These are phyloP conservation scores for Heterobasidion occidentale DNA, from an alignment of 1,284 basidiomycete genomes.

Conservation along the genomic window DNA sequence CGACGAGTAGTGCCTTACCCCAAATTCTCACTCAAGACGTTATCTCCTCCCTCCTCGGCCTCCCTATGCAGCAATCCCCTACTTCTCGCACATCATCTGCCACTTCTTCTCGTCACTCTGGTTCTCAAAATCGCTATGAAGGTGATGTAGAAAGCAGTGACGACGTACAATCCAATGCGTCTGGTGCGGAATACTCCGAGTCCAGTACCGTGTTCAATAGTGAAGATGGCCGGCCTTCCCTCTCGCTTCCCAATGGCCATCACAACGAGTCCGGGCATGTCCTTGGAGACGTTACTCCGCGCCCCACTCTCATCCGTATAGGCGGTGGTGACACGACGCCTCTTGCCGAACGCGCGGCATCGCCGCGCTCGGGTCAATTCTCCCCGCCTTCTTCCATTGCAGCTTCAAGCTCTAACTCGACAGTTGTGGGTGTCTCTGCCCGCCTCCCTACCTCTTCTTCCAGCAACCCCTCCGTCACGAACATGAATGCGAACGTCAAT, in stretches of 20 bases:
- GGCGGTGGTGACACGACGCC: constrained; percentile 13
- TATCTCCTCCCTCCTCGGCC: constrained; percentile 47
- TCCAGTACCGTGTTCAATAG: constrained; percentile 36
- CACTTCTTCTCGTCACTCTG: constrained; percentile 27
- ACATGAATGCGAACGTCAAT: not conserved
- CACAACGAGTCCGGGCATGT: constrained; percentile 11
- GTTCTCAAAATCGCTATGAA: constrained; percentile 42
- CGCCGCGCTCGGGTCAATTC: constrained; percentile 7
- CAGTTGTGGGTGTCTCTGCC: constrained; percentile 2
- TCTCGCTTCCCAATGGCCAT: constrained; percentile 11
- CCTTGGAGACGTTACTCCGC: constrained; percentile 43
- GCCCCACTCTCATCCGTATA: constrained; percentile 30
- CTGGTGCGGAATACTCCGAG: constrained; percentile 28
- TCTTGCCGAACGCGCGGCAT: constrained; percentile 7
- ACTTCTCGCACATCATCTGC: constrained; percentile 45
- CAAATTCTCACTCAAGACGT: constrained; percentile 61
- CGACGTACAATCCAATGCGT: not conserved
- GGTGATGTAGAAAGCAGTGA: constrained; percentile 40
- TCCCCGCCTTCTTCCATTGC: constrained; percentile 2
- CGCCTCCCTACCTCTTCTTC: not conserved
- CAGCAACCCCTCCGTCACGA: not conserved
- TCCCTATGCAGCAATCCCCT: constrained; percentile 20
- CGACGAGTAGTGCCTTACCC: constrained; percentile 34
- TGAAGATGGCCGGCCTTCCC: constrained; percentile 14
- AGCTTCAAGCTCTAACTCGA: constrained; percentile 5